Evolutionary conservation across 2,329 filamentous ascomycete species (phyloP), one percentile per base, ranked within the genome.

Genomic region (Ilyonectria sp.): DNA sequence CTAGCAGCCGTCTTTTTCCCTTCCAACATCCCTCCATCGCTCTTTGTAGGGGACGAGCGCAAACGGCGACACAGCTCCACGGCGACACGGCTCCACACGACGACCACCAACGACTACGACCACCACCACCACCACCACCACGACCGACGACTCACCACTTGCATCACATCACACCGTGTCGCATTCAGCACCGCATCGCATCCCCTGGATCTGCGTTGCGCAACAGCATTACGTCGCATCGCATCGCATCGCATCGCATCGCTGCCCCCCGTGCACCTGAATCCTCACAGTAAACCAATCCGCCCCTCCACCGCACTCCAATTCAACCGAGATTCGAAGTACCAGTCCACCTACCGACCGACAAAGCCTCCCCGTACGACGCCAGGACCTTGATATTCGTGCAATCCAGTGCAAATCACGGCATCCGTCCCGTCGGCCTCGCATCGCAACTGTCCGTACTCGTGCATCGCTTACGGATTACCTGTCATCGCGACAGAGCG

Each of bases 171-270:
- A 35, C 52, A 50, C 49, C 56, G 40, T 50, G 17, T 37, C 50
- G 6, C 58, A 35, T 40, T 21, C 35, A 15, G 17, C 6, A n/a
- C 13, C 19, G 31, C 56, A 35, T 33, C 19, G 46, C 56, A 59
- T 26, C 15, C 43, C 31, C 37, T 29, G 46, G 43, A 55, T 35
- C 47, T 53, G 37, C 57, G 52, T 26, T 50, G 21, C 50, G 50
- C 57, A 56, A 35, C 62, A 31, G 56, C 31, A 60, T 29, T 54
- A 13, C 50, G 47, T 47, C 58, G 43, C 53, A 63, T 67, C 54
- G 59, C 59, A 63, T 67, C 54, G 59, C 59, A 60, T 57, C 33
- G 44, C 63, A 63, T 67, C 54, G 59, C 59, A 60, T 57, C 33
- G 44, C 63, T 52, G 59, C 33, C 33, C 52, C 56, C 50, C 53